A percentile compares a stretch with the other conserved stretches of the same genome.
Evolutionary conservation across 1,139 yeast genomes (phyloP).

Genomic region (Candida sp.): DNA sequence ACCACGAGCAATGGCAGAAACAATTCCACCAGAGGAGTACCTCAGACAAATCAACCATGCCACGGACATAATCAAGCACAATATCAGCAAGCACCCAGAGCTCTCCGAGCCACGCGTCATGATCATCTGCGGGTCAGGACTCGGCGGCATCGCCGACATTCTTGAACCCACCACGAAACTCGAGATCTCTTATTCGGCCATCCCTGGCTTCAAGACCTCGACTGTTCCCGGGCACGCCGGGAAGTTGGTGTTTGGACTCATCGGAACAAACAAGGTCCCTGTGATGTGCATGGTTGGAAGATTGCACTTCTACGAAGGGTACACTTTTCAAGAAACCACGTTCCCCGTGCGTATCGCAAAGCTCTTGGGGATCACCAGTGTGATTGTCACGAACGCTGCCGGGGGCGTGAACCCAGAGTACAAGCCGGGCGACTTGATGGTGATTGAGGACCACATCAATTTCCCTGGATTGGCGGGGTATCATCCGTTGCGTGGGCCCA

Average conservation of each 20-base stretch:
- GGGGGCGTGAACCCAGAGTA: constrained; percentile 78
- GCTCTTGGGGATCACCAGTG: constrained; percentile 57
- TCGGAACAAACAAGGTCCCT: constrained; percentile 72
- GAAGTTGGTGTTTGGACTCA: constrained; percentile 74
- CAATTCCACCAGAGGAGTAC: constrained; percentile 15
- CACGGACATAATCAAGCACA: constrained; percentile 9
- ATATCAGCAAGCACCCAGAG: constrained; percentile 8
- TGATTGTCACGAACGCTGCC: constrained; percentile 93
- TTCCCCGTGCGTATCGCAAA: constrained; percentile 85
- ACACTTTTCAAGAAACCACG: constrained; percentile 77
- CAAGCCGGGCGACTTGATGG: constrained; percentile 90
- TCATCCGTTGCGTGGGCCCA: constrained; percentile 90
- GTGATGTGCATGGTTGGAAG: constrained; percentile 96
- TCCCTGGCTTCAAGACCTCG: constrained; percentile 82
- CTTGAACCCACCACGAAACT: constrained; percentile 44
- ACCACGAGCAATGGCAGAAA: constrained; percentile 14
- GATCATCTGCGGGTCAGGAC: constrained; percentile 94
- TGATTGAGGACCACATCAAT: constrained; percentile 86
- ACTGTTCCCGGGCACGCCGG: constrained; percentile 96
- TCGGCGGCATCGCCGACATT: constrained; percentile 80
- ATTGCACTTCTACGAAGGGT: constrained; percentile 92
- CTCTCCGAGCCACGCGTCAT: constrained; percentile 59
- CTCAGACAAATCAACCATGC: constrained; percentile 15
- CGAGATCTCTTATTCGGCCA: constrained; percentile 63
- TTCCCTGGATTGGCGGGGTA: constrained; percentile 89